Evolutionary conservation across 2,329 filamentous ascomycete genomes (phyloP), one percentile per base, ranked within the genome.

Genomic region (Fusarium napiforme): DNA sequence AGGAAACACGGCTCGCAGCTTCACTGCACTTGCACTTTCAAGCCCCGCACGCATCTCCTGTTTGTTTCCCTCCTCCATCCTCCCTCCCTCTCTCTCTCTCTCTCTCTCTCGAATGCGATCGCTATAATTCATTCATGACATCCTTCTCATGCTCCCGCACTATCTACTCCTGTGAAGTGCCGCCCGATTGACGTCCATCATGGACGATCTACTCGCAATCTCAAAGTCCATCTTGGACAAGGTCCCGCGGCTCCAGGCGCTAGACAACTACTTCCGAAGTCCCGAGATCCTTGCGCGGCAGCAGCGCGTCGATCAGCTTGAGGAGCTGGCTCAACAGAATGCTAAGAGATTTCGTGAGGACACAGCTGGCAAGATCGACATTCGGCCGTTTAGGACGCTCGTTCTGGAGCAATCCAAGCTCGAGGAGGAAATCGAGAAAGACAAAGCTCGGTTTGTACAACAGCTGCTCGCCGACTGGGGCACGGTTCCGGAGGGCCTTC

Each of bases 221-320:
- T 40, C 59, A 26, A 43, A 34, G 11, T 21, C 56, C 30, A 45
- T 61, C 21, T 11, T 36, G 21, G 30, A 32, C 7, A 57, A 45
- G 37, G 21, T 53, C 2, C 26, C 39, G n/a, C 36, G 23, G 46
- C 36, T 53, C 84, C 84, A 4, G 83, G 84, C 26, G 40, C 46
- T 52, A 32, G 49, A 53, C 36, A 55, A 32, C 14, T 39, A 53
- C 23, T 53, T 53, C 34, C 36, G 34, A 39, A 32, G 21, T 2
- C 59, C 47, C 3, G 47, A 56, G 18, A 43, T 47, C 9, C 21
- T 40, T 50, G 60, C 50, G 18, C 50, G 64, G 26, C 43, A 43
- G 43, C 12, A 37, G 9, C 60, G 49, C 6, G 37, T 43, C 21
- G n/a, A 67, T 16, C 30, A 39, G 19, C 42, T 67, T 23, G 36